These are phyloP conservation scores for Durio zibethinus DNA, from an alignment of 345 rosid genomes.

Conservation along the genomic window DNA sequence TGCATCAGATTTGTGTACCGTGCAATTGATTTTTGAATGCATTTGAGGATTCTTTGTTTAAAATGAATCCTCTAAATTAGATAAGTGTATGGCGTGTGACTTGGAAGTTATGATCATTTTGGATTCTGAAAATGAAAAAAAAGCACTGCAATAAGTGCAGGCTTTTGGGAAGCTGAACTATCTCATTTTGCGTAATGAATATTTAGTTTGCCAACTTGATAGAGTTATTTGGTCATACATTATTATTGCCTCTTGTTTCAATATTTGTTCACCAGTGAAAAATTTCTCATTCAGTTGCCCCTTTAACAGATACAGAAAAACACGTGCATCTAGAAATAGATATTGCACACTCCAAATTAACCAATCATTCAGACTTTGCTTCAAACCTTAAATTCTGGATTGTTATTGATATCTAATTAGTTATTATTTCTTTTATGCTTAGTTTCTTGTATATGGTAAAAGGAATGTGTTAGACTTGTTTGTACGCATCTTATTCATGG, in stretches of 20 bases:
- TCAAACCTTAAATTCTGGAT: neutral
- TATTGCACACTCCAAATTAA: neutral
- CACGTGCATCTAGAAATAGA: neutral
- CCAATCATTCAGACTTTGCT: neutral
- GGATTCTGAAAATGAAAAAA: neutral
- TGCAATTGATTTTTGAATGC: neutral
- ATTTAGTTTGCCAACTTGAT: neutral
- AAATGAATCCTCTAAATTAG: neutral
- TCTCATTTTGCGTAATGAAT: neutral
- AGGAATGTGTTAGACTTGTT: slow-evolving; percentile 5
- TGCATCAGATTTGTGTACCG: neutral
- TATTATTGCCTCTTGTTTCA: neutral
- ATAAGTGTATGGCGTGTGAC: neutral
- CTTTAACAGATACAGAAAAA: neutral
- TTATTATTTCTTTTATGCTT: neutral
- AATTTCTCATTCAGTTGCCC: neutral
- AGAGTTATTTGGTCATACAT: neutral
- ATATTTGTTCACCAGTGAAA: neutral
- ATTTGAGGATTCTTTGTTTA: neutral
- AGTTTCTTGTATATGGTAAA: slow-evolving; percentile 1
- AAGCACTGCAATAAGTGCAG: neutral
- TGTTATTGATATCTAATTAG: neutral
- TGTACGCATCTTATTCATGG: neutral
- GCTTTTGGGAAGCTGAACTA: neutral
- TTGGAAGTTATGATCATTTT: neutral